Percentiles rank a stretch among this genome's conserved stretches.
Conservation (phyloP, 129 eudicot species). For the Flaveria sonorensis region DNA sequence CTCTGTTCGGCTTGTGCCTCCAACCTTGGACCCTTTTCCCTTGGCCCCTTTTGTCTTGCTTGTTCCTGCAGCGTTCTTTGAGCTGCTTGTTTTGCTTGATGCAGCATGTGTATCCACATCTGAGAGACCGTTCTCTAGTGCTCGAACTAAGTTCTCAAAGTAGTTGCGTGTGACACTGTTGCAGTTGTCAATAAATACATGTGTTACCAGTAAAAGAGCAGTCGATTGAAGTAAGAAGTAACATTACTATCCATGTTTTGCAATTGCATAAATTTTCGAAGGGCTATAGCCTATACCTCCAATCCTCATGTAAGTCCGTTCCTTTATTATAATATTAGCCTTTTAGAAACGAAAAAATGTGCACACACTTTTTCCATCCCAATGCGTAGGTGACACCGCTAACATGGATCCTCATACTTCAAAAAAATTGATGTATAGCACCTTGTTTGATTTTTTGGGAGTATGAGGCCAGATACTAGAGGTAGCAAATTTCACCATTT, state of each 20-base stretch:
- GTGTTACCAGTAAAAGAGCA: neutral
- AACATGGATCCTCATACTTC: no score
- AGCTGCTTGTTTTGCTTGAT: conserved; percentile 44
- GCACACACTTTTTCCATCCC: no score
- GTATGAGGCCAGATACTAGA: no score
- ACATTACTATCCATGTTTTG: neutral
- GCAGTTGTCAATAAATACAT: conserved; percentile 7
- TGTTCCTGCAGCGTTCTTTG: conserved; percentile 46
- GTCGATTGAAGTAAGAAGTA: neutral
- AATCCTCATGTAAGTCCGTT: neutral
- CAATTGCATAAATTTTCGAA: neutral
- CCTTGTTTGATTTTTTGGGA: neutral
- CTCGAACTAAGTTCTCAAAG: conserved; percentile 76
- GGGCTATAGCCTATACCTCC: neutral
- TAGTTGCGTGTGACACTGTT: conserved; percentile 67
- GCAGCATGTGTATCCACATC: conserved; percentile 54
- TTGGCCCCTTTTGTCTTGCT: conserved; percentile 53
- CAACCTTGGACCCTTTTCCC: conserved; percentile 48
- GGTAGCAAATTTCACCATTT: no score
- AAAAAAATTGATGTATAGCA: neutral
- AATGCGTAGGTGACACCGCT: no score
- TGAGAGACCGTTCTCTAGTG: conserved; percentile 65
- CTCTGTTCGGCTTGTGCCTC: conserved; percentile 41
- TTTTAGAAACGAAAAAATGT: neutral
- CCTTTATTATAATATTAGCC: neutral